Conservation (phyloP, 208 protist genomes). For the Wallacemonas sp. region DNA sequence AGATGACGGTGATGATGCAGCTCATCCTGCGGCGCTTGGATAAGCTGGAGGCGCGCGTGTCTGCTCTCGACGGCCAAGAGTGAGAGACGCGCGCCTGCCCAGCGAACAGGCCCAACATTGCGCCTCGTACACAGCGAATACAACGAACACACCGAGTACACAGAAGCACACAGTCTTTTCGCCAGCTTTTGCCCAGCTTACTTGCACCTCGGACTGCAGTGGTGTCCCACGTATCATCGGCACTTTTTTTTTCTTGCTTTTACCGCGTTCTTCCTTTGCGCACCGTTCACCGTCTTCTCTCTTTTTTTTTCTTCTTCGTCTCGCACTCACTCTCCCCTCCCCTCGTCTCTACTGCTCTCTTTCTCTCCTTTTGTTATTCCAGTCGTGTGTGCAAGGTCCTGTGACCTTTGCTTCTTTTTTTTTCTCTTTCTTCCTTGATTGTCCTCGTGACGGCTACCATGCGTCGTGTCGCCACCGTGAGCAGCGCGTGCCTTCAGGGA, state of each 20-base stretch:
- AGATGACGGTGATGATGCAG: slow-evolving; percentile 21
- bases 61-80: slow-evolving; percentile 20
- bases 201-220: no score
- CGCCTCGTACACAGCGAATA: no score
- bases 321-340: neutral
- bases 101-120: neutral
- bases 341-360: neutral
- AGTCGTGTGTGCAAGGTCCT: neutral
- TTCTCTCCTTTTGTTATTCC: neutral
- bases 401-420: slow-evolving; percentile 11
- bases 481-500: neutral
- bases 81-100: neutral
- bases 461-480: neutral
- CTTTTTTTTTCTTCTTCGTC: neutral
- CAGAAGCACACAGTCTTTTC: no score
- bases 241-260: no score
- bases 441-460: neutral
- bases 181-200: no score
- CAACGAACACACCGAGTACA: no score
- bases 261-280: neutral
- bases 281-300: neutral
- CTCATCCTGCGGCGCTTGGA: slow-evolving; percentile 24
- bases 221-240: neutral
- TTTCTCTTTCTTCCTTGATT: neutral
- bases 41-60: slow-evolving; percentile 23